These are phyloP conservation scores for Sungouiella blattae DNA, from an alignment of 805 yeast species.

Conservation along the genomic window DNA sequence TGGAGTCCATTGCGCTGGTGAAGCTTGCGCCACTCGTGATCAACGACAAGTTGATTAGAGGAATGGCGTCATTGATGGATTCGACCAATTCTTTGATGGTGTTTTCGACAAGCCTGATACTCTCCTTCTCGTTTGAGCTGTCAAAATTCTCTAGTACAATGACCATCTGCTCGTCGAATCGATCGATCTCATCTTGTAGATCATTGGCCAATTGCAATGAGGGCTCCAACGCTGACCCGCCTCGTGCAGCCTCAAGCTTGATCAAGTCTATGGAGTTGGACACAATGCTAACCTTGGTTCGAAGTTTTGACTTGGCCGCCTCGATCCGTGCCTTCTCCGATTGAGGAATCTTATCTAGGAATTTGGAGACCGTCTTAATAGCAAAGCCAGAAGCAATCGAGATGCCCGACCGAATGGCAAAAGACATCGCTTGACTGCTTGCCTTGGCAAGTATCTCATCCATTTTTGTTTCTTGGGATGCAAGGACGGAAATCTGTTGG, in stretches of 20 bases:
- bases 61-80: constrained; percentile 65
- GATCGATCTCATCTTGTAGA: constrained; percentile 54
- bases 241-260: constrained; percentile 57
- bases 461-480: no score
- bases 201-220: constrained; percentile 53
- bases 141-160: constrained; percentile 30
- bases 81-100: constrained; percentile 46
- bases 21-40: constrained; percentile 67
- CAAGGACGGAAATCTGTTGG: no score
- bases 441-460: constrained; percentile 51
- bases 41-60: constrained; percentile 61
- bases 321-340: constrained; percentile 47
- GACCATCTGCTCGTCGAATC: constrained; percentile 50
- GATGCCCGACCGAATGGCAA: constrained; percentile 74
- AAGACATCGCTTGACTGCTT: constrained; percentile 73
- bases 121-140: constrained; percentile 28
- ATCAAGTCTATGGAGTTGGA: constrained; percentile 67
- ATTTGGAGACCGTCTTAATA: constrained; percentile 54
- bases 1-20: constrained; percentile 44
- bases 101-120: constrained; percentile 44
- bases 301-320: constrained; percentile 41
- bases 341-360: constrained; percentile 54
- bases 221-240: constrained; percentile 53
- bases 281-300: constrained; percentile 57
- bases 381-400: constrained; percentile 74